phyloP scores from a whole-genome alignment of 2,329 filamentous ascomycete genomes.

The Aspergillus sp. region DNA sequence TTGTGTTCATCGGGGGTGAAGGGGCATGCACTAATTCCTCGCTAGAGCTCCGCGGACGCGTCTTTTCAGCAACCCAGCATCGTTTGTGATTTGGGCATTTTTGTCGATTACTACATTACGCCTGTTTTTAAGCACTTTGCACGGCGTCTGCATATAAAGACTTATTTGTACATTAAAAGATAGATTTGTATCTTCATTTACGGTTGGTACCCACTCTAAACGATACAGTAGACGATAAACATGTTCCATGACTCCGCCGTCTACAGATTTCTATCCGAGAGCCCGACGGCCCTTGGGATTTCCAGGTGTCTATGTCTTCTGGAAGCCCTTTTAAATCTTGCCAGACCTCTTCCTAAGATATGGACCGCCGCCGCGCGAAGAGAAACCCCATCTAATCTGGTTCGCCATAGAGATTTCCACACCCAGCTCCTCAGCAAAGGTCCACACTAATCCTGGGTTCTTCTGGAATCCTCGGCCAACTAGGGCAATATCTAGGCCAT shows the following conservation, averaged over 20 bases:
- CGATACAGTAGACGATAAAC: not conserved
- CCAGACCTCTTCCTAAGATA: conserved; percentile 15
- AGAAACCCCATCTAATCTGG: conserved; percentile 64
- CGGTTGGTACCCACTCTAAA: not conserved
- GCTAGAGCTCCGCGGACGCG: not conserved
- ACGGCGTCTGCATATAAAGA: not conserved
- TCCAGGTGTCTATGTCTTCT: not conserved
- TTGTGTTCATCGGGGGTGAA: not conserved
- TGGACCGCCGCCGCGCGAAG: conserved; percentile 15
- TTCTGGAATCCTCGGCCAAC: conserved; percentile 76
- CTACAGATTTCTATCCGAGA: not conserved
- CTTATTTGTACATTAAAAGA: not conserved
- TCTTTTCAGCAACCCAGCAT: not conserved
- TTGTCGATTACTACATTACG: not conserved
- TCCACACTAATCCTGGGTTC: conserved; percentile 75
- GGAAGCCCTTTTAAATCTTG: conserved; percentile 8
- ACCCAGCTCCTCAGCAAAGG: conserved; percentile 69
- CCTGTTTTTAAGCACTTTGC: not conserved
- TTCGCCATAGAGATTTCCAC: conserved; percentile 70
- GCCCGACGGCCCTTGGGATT: not conserved
- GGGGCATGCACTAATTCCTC: not conserved
- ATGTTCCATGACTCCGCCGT: not conserved
- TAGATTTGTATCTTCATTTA: not conserved
- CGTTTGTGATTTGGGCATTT: not conserved
- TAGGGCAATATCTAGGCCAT: conserved; percentile 66